Percentiles rank a stretch among this genome's conserved stretches.
These are phyloP conservation scores for Rosa persica DNA, from an alignment of 306 rosid genomes.

Conservation along the genomic window DNA sequence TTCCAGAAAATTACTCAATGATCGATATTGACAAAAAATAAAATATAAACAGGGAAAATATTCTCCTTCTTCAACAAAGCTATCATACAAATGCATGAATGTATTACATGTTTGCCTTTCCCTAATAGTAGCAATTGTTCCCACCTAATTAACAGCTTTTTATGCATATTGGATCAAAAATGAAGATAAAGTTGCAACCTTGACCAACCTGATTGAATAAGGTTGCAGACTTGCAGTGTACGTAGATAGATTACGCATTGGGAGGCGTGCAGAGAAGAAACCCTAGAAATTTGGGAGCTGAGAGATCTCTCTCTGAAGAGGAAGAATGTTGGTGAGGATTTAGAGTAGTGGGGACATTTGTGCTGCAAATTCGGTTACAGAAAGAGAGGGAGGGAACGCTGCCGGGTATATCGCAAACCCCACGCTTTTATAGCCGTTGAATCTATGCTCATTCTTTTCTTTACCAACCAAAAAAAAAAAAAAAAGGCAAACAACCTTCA, in stretches of 20 bases:
- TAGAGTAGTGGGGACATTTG: slow-evolving; percentile 22
- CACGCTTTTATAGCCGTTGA: slow-evolving; percentile 20
- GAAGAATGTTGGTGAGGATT: slow-evolving; percentile 7
- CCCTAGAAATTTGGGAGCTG: slow-evolving; percentile 18
- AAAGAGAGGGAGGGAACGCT: slow-evolving; percentile 37
- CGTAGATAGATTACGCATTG: not conserved
- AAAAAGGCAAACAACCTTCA: not conserved
- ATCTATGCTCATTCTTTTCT: not conserved
- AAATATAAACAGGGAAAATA: not conserved
- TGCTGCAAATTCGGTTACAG: slow-evolving; percentile 18
- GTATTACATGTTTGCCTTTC: not conserved
- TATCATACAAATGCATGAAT: not conserved
- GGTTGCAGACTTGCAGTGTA: too few species aligned
- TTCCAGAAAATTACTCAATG: slow-evolving; percentile 6
- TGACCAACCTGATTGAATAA: too few species aligned
- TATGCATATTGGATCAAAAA: not conserved
- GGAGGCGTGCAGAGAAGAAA: slow-evolving; percentile 6
- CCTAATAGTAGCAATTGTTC: not conserved
- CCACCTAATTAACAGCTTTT: not conserved
- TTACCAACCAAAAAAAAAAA: not conserved
- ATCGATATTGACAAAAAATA: not conserved
- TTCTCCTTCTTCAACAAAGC: slow-evolving; percentile 4
- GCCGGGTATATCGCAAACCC: slow-evolving; percentile 36
- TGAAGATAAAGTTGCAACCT: not conserved
- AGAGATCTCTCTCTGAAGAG: not conserved